Base-by-base conservation (phyloP, 2,329 filamentous ascomycete species). In the Exophiala phaeomuriformis region DNA sequence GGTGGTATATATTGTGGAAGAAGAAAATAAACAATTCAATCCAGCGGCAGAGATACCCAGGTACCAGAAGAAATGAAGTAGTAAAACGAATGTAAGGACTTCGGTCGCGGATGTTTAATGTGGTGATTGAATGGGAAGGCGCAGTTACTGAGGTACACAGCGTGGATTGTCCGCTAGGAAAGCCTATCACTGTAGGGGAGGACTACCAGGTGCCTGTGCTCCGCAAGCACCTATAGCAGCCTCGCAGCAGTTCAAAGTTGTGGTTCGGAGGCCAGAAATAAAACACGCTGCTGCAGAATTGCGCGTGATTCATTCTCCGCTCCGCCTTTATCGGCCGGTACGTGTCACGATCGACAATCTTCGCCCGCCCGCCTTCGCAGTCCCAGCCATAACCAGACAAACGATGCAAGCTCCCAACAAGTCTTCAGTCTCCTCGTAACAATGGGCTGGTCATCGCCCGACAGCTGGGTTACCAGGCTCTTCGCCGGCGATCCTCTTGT, bases 401-500 rank as follows among this genome's bases (percentile, higher is more conserved):
- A 36, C 33, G 33, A 36, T 36, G 33, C 33, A 36, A 35, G 10
- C 12, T 27, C 12, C n/a, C 39, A 28, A 41, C 12, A 41, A 27
- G 3, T 32, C 39, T n/a, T 45, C 28, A 32, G 12, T 45, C 45
- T 47, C 48, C 39, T 41, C 39, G 36, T 54, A 35, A 49, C 28
- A 46, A 64, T 66, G 56, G 64, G 65, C 52, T 72, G 71, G 72
- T 65, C 64, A 35, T 68, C 67, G 19, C 58, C 71, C 30, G 64
- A 66, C 48, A 66, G 65, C 49, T 66, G 72, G 56, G 65, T 67
- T 36, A 75, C 72, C 32, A 64, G 66, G 47, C 61, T 75, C 41
- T 69, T 75, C 43, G 71, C 71, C 55, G 72, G 71, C 44, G 72
- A 68, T 46, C 67, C 66, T 10, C 45, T 70, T 19, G 68, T 69